Conservation (phyloP, 495 filamentous ascomycete genomes). For the Thozetella sp. region DNA sequence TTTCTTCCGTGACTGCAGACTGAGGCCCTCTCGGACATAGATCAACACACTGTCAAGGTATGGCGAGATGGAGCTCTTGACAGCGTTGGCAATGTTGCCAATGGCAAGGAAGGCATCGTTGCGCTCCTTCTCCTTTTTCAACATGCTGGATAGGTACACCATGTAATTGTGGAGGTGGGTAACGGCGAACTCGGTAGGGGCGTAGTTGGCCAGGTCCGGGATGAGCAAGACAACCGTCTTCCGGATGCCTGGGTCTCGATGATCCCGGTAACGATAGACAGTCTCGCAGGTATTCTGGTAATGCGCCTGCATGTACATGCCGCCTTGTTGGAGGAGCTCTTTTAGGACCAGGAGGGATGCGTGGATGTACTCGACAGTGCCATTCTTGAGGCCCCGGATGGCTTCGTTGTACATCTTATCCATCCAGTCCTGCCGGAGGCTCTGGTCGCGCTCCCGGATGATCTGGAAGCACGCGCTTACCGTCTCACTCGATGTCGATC, state of each 20-base stretch:
- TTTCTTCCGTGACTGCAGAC: constrained; percentile 74
- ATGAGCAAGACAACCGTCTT: constrained; percentile 87
- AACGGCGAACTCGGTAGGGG: constrained; percentile 80
- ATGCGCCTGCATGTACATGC: constrained; percentile 97
- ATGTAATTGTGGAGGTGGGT: constrained; percentile 93
- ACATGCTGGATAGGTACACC: constrained; percentile 89
- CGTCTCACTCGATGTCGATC: constrained; percentile 86
- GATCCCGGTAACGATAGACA: constrained; percentile 85
- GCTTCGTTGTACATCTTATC: constrained; percentile 84
- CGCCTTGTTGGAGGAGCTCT: constrained; percentile 87
- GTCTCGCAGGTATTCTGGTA: constrained; percentile 90
- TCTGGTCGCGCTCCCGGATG: constrained; percentile 84
- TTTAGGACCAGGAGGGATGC: constrained; percentile 89
- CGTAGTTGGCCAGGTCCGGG: constrained; percentile 89
- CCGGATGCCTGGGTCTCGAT: constrained; percentile 83
- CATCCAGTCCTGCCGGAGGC: constrained; percentile 84
- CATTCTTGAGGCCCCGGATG: constrained; percentile 72
- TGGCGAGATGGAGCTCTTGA: constrained; percentile 88
- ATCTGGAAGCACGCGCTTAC: constrained; percentile 93
- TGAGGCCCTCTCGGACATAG: constrained; percentile 88
- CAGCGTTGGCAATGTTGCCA: constrained; percentile 93
- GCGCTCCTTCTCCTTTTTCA: constrained; percentile 94
- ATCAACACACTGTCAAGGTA: constrained; percentile 93
- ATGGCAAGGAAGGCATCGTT: constrained; percentile 94
- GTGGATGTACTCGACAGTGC: constrained; percentile 83